Evolutionary conservation across 2,329 filamentous ascomycete species (phyloP), one percentile per base, ranked within the genome.

Genomic region (Venturia aucupariae): DNA sequence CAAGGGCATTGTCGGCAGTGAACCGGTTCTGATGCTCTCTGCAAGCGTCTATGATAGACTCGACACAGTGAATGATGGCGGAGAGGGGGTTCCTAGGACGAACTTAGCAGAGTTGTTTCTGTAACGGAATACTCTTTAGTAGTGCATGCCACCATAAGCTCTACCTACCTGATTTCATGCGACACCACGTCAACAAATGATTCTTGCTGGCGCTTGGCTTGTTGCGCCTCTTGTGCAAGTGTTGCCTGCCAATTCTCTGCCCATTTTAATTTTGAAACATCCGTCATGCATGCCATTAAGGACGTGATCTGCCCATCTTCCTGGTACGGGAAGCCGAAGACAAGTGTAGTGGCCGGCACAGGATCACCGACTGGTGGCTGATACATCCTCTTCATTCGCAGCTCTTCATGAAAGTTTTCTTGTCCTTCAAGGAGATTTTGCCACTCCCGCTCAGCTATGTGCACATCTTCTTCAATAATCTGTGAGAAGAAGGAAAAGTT

Each of bases 31-130:
- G 22, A 15, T 38, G 46, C 11, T 63, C 41, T n/a, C 54, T 39
- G 44, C 64, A 38, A n/a, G 44, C n/a, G 17, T 57, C 30, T 48
- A 55, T 32, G 48, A 65, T 65, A 24, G 27, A 42, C 22, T 65
- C 60, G 13, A 54, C 64, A 35, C 41, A 63, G 17, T 63, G 60
- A 30, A 65, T 30, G 15, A 65, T 65, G 8, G 64, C 60, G 5
- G 48, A 48, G 5, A 65, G 46, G 7, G 64, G 64, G 42, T 65
- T 65, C n/a, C 64, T 48, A 24, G 39, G 11, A 2, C 39, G 13
- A 41, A 4, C 4, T 41, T 24, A 48, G 22, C 24, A 48, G 5
- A 48, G 44, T 13, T 41, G 39, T 15, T 15, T 17, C 39, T 41
- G 39, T 3, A 13, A 41, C 39, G 17, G 4, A 17, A 41, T 41